Base-by-base conservation (phyloP, 768 basidiomycete genomes). In the Trametes cubensis region DNA sequence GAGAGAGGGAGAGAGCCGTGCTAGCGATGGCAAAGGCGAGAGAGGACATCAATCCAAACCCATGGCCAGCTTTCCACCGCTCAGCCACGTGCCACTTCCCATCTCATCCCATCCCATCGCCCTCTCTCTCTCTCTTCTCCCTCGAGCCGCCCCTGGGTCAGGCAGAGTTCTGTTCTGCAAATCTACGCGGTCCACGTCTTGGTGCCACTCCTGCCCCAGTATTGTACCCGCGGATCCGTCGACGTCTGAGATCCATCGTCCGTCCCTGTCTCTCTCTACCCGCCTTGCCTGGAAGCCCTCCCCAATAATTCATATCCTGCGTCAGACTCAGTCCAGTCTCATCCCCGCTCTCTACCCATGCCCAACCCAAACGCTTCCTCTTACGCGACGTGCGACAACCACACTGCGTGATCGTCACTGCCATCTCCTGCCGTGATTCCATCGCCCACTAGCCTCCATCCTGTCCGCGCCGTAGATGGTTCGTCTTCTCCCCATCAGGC, bases 21-120 rank as follows among this genome's bases (percentile, higher is more conserved):
- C 47, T 23, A 49, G 60, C 49, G 34, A 34, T 34, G 34, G 34
- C 34, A 34, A 34, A 34, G 21, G 46, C 23, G 30, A 28, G 28
- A 1, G 18, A 26, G 18, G 26, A 47, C 54, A 55, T 49, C 53
- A 55, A 34, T 34, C 34, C 34, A 34, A 50, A 50, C 13, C 50
- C 38, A 11, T 38, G 18, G 17, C 23, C 53, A 25, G n/a, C 53
- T 38, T 41, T 41, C 47, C 34, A 34, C 34, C 34, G 34, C 34
- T 34, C 34, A 10, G 47, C 54, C 53, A 60, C 60, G 55, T 50
- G 55, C 55, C 49, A 38, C 18, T 45, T 23, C 48, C 51, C n/a
- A n/a, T n/a, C n/a, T n/a, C 28, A 17, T 17, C 34, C 34, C 53
- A 21, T 49, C 52, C 58, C 51, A 26, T 45, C 18, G 26, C 58